Conservation (phyloP, 495 filamentous ascomycete species). For the Neurospora hispaniola region DNA sequence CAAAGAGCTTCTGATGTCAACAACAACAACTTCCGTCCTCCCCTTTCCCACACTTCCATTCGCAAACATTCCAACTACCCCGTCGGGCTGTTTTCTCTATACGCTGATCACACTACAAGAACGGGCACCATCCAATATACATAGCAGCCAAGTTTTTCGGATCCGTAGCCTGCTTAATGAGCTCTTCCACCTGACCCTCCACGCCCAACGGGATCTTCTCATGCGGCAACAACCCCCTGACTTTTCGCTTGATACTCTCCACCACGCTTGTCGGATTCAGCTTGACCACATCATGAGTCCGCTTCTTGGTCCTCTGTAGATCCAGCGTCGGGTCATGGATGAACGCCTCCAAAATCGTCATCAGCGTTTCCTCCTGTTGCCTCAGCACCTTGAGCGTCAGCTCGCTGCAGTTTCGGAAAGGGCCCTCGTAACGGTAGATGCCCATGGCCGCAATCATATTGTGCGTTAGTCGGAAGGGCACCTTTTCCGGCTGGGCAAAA, state of each 20-base stretch:
- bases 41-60: neutral
- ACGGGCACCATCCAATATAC: conserved; percentile 98
- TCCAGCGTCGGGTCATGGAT: conserved; percentile 94
- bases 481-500: conserved; percentile 86
- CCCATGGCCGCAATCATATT: conserved; percentile 98
- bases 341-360: conserved; percentile 95
- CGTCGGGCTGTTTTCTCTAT: neutral
- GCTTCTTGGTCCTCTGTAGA: conserved; percentile 66
- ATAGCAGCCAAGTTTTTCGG: conserved; percentile 69
- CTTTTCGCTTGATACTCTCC: conserved; percentile 77
- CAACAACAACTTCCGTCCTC: neutral
- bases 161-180: conserved; percentile 76
- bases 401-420: conserved; percentile 85
- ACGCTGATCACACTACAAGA: conserved; percentile 44
- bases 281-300: conserved; percentile 54
- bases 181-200: conserved; percentile 88
- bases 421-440: conserved; percentile 82
- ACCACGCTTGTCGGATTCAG: conserved; percentile 84
- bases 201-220: conserved; percentile 88
- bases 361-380: conserved; percentile 86
- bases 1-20: neutral
- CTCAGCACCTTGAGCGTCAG: conserved; percentile 74
- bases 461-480: conserved; percentile 96
- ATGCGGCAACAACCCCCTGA: conserved; percentile 68
- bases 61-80: neutral